phyloP scores from a whole-genome alignment of 768 basidiomycete genomes.

The Mycena chlorophos region DNA sequence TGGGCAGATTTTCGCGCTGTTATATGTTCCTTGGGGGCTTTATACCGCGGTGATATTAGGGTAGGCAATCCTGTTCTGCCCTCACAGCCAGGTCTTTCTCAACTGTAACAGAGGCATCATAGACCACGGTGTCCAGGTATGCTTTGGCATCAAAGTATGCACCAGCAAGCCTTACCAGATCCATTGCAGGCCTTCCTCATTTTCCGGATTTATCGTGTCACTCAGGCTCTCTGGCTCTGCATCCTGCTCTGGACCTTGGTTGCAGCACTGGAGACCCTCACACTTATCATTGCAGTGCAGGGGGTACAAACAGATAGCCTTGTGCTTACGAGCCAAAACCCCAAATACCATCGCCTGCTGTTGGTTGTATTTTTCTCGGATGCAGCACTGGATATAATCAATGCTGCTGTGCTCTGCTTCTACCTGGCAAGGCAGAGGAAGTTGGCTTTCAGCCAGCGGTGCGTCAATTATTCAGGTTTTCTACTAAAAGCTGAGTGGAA shows the following conservation, averaged over 20 bases:
- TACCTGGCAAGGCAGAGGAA: slow-evolving; percentile 12
- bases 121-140: slow-evolving; percentile 15
- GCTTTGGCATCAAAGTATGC: neutral
- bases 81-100: neutral
- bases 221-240: slow-evolving; percentile 2
- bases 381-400: slow-evolving; percentile 13
- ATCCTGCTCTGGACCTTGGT: slow-evolving; percentile 11
- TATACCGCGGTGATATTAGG: slow-evolving; percentile 11
- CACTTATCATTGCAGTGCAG: slow-evolving; percentile 7
- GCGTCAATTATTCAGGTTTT: neutral
- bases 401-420: slow-evolving; percentile 13
- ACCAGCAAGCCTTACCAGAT: neutral
- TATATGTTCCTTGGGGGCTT: slow-evolving; percentile 14
- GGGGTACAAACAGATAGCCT: slow-evolving; percentile 1
- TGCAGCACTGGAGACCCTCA: slow-evolving; percentile 6
- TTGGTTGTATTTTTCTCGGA: slow-evolving; percentile 15
- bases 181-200: slow-evolving; percentile 14
- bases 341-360: slow-evolving; percentile 7
- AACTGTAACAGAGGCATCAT: neutral
- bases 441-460: slow-evolving; percentile 9
- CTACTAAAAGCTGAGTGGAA: neutral
- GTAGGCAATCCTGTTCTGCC: neutral
- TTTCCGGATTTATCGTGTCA: slow-evolving; percentile 11
- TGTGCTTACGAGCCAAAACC: slow-evolving; percentile 2
- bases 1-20: slow-evolving; percentile 7